Base-by-base conservation (phyloP, 495 filamentous ascomycete species). In the Penicillium longicatenatum region DNA sequence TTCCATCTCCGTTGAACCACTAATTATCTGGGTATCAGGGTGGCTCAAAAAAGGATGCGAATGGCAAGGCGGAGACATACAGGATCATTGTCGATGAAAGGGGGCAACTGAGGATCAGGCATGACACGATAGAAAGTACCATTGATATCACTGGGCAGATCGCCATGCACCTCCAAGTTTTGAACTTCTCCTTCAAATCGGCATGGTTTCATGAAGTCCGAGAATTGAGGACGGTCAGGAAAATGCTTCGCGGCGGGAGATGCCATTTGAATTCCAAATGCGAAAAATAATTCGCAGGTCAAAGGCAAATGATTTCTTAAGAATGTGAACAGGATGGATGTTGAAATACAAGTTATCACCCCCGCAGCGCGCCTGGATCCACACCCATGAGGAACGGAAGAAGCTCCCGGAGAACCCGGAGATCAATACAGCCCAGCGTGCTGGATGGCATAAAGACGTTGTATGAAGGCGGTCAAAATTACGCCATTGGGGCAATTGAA, bases 1-100 rank as follows among this genome's bases (percentile, higher is more conserved):
- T 71, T 2, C 77, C 77, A 64, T 70, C 67, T 0, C 67, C 67
- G 21, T 67, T 63, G 30, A 70, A 67, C 58, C 64, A 67, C 61
- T 67, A n/a, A 26, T 22, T 22, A 46, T 39, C 31, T 14, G 1
- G 9, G 31, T 35, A 4, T 35, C 31, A 35, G 31, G 10, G 31
- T 14, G 10, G 10, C 2, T 7, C 9, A 11, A 1, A 1, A 14
- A 35, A 4, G 10, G 3, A 35, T 1, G 3, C 3, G 9, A 10
- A 1, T 11, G 31, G 31, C 10, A 35, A 35, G 12, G 31, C 31
- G 12, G 31, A 35, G 31, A 52, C 60, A 14, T 52, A 66, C 64
- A 6, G 57, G 54, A 24, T 63, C 60, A 51, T 63, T 54, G 33
- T 63, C 57, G 21, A 63, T 47, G 47, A 42, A 55, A 19, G 70